phyloP scores from a whole-genome alignment of 768 basidiomycete species.

The Psilocybe subaeruginosa region DNA sequence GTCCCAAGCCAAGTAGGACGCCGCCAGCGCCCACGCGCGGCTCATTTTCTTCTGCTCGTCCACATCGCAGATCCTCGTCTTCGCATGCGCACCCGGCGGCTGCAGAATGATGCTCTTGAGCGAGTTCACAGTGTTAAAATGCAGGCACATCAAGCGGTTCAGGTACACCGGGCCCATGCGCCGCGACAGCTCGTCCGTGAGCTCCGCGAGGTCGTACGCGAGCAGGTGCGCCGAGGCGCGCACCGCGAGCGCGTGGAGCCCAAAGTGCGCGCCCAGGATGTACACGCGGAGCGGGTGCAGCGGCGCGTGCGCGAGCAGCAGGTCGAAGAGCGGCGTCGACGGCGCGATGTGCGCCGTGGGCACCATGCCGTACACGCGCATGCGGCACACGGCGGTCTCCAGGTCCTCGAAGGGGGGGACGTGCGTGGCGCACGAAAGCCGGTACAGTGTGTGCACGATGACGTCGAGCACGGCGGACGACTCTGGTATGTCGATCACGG shows the following conservation, averaged over 20 bases:
- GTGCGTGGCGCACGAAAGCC: conserved; percentile 19
- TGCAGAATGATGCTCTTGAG: conserved; percentile 29
- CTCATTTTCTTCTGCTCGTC: conserved; percentile 33
- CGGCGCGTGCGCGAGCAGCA: conserved; percentile 24
- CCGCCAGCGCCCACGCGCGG: conserved; percentile 39
- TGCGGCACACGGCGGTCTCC: conserved; percentile 21
- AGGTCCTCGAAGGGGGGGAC: conserved; percentile 22
- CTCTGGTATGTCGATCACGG: conserved; percentile 23
- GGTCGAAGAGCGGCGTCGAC: conserved; percentile 14
- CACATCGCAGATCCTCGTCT: conserved; percentile 30
- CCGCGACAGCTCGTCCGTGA: conserved; percentile 27
- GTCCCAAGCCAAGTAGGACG: conserved; percentile 40
- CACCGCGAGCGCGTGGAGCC: conserved; percentile 21
- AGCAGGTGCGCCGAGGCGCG: conserved; percentile 28
- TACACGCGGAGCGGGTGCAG: conserved; percentile 23
- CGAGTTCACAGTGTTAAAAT: conserved; percentile 21
- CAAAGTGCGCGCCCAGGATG: conserved; percentile 23
- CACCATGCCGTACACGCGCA: conserved; percentile 21
- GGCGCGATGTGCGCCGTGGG: conserved; percentile 18
- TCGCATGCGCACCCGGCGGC: conserved; percentile 32
- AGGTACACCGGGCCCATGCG: conserved; percentile 32
- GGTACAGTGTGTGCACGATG: conserved; percentile 25
- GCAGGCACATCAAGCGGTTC: conserved; percentile 30
- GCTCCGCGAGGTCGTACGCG: conserved; percentile 22
- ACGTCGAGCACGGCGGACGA: conserved; percentile 25